Base-by-base conservation (phyloP, 2,329 filamentous ascomycete species). In the Talaromyces sp. region DNA sequence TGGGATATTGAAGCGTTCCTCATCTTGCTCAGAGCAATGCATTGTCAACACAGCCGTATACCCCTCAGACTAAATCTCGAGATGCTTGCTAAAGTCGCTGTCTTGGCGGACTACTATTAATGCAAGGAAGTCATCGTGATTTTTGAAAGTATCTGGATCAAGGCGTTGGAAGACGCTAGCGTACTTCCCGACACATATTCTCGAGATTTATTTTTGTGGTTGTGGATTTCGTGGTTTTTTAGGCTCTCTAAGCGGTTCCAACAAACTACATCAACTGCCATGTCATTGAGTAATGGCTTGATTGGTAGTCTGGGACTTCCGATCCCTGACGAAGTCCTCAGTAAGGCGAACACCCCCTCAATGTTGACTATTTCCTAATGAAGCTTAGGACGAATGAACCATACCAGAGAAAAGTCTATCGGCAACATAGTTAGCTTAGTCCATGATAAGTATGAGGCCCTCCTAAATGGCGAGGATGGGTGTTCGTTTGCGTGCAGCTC, bases 191-290 rank as follows among this genome's bases (percentile, higher is more conserved):
- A 0, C 0, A 51, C 11, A 6, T 58, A 61, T 52, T 52, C 32
- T 35, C 49, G 43, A 19, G 50, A 55, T 13, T 32, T 58, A 8
- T 43, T 59, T 19, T 29, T 58, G 51, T 56, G 60, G 56, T 10
- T 62, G n/a, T 62, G 1, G 77, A 75, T 21, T 78, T 83, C 52
- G 1, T 60, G 38, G 43, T 19, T 38, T 57, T 55, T 63, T 17
- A n/a, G 13, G 19, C 35, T 27, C 14, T n/a, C 32, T 10, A 11
- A 8, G 2, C 14, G 19, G 11, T 63, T 60, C 21, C 21, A 43
- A 52, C 1, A 13, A n/a, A n/a, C 27, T 1, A 61, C 58, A 7
- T 43, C 38, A 14, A 52, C n/a, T n/a, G 50, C 50, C n/a, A 60
- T 60, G n/a, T 38, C 46, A 19, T 14, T 8, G 24, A 52, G 54